Evolutionary conservation across 2,329 filamentous ascomycete species (phyloP).

Genomic region (Colletotrichum sidae): DNA sequence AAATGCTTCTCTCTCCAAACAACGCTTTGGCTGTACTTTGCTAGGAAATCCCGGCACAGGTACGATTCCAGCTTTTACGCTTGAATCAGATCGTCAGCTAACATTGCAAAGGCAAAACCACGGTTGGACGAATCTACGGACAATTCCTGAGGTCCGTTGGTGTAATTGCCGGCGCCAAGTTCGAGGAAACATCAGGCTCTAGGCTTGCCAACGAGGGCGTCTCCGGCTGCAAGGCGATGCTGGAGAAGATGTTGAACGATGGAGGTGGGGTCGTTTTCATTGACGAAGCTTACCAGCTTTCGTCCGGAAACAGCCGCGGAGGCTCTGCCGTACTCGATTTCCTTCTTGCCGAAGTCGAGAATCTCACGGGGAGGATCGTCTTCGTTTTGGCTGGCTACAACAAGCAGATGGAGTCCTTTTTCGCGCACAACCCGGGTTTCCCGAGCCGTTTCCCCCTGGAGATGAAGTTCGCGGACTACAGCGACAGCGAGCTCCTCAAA

Average conservation of each 20-base stretch:
- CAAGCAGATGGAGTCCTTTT: constrained; percentile 82
- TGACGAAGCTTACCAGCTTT: constrained; percentile 83
- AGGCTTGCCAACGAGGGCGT: constrained; percentile 73
- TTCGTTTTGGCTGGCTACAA: constrained; percentile 81
- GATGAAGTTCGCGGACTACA: constrained; percentile 77
- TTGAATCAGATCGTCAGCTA: constrained; percentile 20
- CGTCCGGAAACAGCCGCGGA: constrained; percentile 65
- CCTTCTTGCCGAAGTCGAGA: constrained; percentile 79
- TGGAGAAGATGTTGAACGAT: constrained; percentile 59
- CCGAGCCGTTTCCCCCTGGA: constrained; percentile 75
- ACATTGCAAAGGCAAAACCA: constrained; percentile 69
- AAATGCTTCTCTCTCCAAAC: constrained; percentile 61
- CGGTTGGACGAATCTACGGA: constrained; percentile 77
- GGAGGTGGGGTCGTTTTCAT: constrained; percentile 81
- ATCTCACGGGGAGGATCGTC: constrained; percentile 74
- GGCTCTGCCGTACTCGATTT: constrained; percentile 76
- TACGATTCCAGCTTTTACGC: constrained; percentile 43
- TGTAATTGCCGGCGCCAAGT: constrained; percentile 68
- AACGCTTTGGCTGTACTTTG: constrained; percentile 72
- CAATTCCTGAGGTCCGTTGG: constrained; percentile 72
- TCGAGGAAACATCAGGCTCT: constrained; percentile 77
- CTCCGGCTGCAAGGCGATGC: constrained; percentile 63
- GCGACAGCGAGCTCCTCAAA: constrained; percentile 69
- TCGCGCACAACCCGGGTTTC: constrained; percentile 78
- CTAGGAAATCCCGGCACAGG: constrained; percentile 83